Evolutionary conservation across 2,329 filamentous ascomycete species (phyloP).

Genomic region (Neonectria faginata): DNA sequence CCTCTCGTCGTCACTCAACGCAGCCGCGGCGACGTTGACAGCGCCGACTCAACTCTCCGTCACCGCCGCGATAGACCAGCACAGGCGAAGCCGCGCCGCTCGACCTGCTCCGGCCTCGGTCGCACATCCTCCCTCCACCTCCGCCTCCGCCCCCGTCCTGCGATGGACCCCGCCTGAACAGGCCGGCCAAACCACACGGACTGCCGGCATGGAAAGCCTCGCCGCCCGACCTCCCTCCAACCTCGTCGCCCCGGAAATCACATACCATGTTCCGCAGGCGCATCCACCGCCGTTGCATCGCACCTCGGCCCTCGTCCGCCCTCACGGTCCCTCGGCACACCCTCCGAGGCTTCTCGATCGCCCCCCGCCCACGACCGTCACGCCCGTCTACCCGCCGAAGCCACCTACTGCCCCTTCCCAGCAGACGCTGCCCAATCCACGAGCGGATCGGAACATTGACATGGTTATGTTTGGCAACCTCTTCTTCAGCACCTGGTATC

Average conservation of each 20-base stretch:
- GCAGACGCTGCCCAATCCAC: slow-evolving; percentile 46
- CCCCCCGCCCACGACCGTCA: slow-evolving; percentile 46
- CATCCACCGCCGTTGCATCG: slow-evolving; percentile 40
- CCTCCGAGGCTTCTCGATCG: slow-evolving; percentile 48
- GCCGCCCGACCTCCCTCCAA: slow-evolving; percentile 47
- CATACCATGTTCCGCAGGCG: slow-evolving; percentile 54
- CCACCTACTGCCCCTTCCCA: slow-evolving; percentile 38
- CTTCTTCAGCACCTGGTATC: slow-evolving; percentile 91
- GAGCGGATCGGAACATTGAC: slow-evolving; percentile 80
- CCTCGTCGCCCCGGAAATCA: slow-evolving; percentile 56
- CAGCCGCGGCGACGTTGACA: slow-evolving; percentile 23
- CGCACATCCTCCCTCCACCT: slow-evolving; percentile 20
- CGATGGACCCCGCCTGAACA: slow-evolving; percentile 45
- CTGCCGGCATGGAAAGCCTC: slow-evolving; percentile 41
- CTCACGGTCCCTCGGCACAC: slow-evolving; percentile 50
- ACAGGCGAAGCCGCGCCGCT: slow-evolving; percentile 38
- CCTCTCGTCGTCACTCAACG: slow-evolving; percentile 21
- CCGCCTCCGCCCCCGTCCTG: slow-evolving; percentile 30
- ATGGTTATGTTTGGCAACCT: slow-evolving; percentile 88
- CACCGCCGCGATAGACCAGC: slow-evolving; percentile 31
- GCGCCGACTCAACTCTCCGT: slow-evolving; percentile 17
- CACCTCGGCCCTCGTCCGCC: slow-evolving; percentile 49
- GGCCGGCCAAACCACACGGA: slow-evolving; percentile 33
- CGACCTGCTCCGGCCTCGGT: slow-evolving; percentile 27
- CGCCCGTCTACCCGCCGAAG: slow-evolving; percentile 52